Base-by-base conservation (phyloP, 192 early-diverging fungal genomes). In the Dissophora globulifera region DNA sequence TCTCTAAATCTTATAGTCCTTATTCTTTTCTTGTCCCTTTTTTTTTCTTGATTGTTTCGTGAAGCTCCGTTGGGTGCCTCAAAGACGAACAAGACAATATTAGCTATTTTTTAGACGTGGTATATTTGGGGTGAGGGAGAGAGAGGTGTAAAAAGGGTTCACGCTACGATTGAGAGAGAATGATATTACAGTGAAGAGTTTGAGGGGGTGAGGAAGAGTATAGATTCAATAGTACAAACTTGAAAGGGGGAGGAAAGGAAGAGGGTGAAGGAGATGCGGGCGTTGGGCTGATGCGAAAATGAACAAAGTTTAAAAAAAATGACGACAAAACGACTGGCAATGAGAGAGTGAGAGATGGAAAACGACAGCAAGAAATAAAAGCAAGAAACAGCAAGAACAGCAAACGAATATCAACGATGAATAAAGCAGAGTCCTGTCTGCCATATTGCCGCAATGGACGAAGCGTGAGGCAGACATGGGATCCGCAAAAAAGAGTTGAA, bases 111-210 rank as follows among this genome's bases (percentile, higher is more conserved):
- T 11, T 50, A 19, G 23, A 50, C 13, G 33, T 12, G 38, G 26
- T 54, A 56, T n/a, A 54, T 20, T 16, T 27, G 27, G 9, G 35
- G 1, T 7, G 47, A 25, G 23, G 35, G 20, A 29, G 43, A 27
- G 10, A n/a, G 47, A 45, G 33, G 17, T 16, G 15, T 32, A 20
- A 40, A 23, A 38, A 13, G 20, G n/a, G 27, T n/a, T 0, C 47
- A 46, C 41, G 35, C 20, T 30, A 41, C 40, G 29, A 52, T 35
- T n/a, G 38, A 23, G 20, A 56, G 29, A 49, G 6, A 50, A 46
- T 57, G 65, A 50, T 58, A 67, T 57, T 58, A 67, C 53, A 67
- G 45, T 57, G 52, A 57, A 26, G 22, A 45, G 25, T 13, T 38
- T 16, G 38, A 42, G 55, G 22, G 35, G 23, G 20, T 17, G 23